Percentiles rank a stretch among this genome's conserved stretches.
Evolutionary conservation across 2,329 filamentous ascomycete genomes (phyloP).

Genomic region (Cladosporium colombiae): DNA sequence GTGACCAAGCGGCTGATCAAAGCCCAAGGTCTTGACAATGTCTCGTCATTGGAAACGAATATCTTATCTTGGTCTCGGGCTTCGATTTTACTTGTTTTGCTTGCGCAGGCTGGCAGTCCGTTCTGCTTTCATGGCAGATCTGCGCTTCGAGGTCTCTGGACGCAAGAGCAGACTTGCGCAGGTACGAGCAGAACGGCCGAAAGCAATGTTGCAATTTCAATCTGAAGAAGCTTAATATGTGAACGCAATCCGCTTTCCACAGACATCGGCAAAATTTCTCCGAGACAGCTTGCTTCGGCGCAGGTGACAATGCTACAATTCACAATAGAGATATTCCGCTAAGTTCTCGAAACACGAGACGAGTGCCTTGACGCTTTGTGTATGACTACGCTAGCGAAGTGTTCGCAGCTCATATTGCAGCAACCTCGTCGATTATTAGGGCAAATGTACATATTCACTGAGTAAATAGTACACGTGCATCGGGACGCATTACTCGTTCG

Average conservation of each 20-base stretch:
- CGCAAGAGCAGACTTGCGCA: not conserved
- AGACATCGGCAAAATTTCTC: not conserved
- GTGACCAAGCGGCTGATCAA: not conserved
- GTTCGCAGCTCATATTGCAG: too few relatives aligned
- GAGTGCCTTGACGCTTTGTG: too few relatives aligned
- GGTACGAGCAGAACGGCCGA: not conserved
- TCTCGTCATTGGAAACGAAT: not conserved
- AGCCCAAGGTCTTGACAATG: not conserved
- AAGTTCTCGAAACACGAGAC: too few relatives aligned
- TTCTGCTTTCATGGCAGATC: not conserved
- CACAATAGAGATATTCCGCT: too few relatives aligned
- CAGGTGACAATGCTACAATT: too few relatives aligned
- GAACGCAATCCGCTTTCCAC: not conserved
- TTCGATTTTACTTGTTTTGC: not conserved
- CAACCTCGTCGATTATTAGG: too few relatives aligned
- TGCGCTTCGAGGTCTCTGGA: not conserved
- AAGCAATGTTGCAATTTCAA: not conserved
- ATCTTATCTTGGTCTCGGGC: not conserved
- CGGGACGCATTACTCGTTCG: slow-evolving; percentile 16
- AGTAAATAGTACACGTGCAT: not conserved
- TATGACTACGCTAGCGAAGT: too few relatives aligned
- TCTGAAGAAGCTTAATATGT: not conserved
- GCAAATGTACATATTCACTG: too few relatives aligned
- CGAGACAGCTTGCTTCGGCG: not conserved
- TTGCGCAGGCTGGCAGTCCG: not conserved